Evolutionary conservation across 1,139 yeast genomes (phyloP).

Genomic region (Saccharomyces hybrid): DNA sequence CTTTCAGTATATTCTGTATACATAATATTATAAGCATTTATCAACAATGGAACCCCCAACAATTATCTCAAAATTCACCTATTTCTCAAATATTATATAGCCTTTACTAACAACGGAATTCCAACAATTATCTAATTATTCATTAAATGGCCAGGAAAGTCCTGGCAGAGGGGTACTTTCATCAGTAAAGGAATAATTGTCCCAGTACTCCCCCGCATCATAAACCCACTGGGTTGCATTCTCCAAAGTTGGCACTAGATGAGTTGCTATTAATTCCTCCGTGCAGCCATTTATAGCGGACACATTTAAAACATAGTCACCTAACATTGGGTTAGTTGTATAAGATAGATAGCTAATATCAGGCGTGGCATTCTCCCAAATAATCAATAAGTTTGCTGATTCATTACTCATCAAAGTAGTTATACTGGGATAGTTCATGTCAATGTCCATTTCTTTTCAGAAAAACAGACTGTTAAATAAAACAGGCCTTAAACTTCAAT

Average conservation of each 20-base stretch:
- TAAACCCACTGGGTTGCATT: background rate
- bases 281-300: background rate
- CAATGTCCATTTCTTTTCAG: too few species aligned
- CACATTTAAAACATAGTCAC: background rate
- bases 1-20: too few species aligned
- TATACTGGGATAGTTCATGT: background rate
- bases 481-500: too few species aligned
- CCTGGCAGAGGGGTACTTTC: background rate
- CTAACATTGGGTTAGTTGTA: background rate
- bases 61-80: too few species aligned
- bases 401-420: background rate
- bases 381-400: background rate
- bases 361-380: background rate
- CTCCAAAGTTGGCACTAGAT: background rate
- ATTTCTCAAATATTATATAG: too few species aligned
- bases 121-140: too few species aligned
- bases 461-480: too few species aligned
- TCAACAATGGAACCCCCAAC: too few species aligned
- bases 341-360: background rate
- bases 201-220: background rate
- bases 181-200: background rate
- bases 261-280: background rate
- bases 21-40: too few species aligned
- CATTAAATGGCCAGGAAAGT: too few species aligned
- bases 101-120: too few species aligned